Percentiles rank a stretch among this genome's conserved stretches.
Evolutionary conservation across 495 filamentous ascomycete species (phyloP).

Genomic region (Penicillium subrubescens): DNA sequence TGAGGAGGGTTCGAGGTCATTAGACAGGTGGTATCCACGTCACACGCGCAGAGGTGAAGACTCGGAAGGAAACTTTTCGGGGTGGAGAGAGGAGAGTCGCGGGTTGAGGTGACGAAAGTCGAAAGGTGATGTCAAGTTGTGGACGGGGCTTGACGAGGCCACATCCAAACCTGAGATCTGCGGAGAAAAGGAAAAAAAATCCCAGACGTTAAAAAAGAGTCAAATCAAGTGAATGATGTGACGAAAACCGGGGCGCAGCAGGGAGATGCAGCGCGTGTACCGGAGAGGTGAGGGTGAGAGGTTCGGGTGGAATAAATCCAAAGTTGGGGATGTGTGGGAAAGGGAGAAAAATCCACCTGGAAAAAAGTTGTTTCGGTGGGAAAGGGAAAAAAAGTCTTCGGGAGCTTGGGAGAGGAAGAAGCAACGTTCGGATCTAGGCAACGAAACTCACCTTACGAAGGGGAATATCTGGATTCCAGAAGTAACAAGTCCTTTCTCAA

Average conservation of each 20-base stretch:
- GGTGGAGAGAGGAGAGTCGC: constrained; percentile 12
- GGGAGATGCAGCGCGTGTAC: constrained; percentile 30
- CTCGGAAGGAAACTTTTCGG: neutral
- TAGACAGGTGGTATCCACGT: constrained; percentile 46
- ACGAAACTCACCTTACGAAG: constrained; percentile 1
- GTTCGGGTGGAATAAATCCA: constrained; percentile 7
- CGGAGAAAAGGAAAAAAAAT: constrained; percentile 23
- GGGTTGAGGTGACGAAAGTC: neutral
- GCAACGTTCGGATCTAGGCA: neutral
- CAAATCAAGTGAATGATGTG: constrained; percentile 25
- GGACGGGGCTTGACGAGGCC: constrained; percentile 32
- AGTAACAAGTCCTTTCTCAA: neutral
- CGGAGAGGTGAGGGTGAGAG: constrained; percentile 9
- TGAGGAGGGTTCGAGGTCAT: constrained; percentile 54
- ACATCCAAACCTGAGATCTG: constrained; percentile 38
- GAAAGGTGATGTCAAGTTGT: constrained; percentile 35
- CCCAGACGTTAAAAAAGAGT: constrained; percentile 19
- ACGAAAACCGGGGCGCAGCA: constrained; percentile 29
- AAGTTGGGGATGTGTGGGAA: constrained; percentile 7
- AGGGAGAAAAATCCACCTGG: constrained; percentile 24
- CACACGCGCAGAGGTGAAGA: constrained; percentile 31
- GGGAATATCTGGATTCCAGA: neutral
- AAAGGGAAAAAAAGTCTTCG: neutral
- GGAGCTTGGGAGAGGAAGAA: neutral
- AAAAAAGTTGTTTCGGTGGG: constrained; percentile 31